Percentiles rank a stretch among this genome's conserved stretches.
Evolutionary conservation across 495 filamentous ascomycete genomes (phyloP).

Genomic region (Penicillium argentinense): DNA sequence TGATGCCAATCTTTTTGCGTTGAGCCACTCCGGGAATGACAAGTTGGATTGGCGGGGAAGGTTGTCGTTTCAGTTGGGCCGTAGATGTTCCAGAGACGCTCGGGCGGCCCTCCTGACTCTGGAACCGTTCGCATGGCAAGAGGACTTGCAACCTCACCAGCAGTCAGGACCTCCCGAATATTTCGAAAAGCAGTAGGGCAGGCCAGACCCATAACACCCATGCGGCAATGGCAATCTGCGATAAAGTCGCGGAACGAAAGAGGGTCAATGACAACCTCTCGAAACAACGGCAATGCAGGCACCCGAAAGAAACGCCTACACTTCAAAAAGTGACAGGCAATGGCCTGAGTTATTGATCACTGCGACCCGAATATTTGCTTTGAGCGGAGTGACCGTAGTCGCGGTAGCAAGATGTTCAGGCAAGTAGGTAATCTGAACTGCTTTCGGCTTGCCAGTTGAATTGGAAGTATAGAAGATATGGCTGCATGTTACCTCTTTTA

Average conservation of each 20-base stretch:
- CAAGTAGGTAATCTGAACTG: constrained; percentile 2
- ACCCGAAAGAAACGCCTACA: constrained; percentile 11
- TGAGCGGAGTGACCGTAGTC: background rate
- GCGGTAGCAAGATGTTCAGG: constrained; percentile 2
- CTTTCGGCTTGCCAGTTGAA: constrained; percentile 21
- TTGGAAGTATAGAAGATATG: constrained; percentile 16
- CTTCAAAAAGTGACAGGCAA: constrained; percentile 7
- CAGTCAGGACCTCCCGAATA: constrained; percentile 6
- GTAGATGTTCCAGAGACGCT: constrained; percentile 24
- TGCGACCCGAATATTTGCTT: background rate
- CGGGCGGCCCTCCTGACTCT: constrained; percentile 5
- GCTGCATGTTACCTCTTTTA: no score
- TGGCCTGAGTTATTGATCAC: constrained; percentile 4
- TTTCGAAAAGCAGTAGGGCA: constrained; percentile 8
- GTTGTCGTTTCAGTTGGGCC: constrained; percentile 29
- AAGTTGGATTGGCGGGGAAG: constrained; percentile 2
- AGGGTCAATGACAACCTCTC: no score
- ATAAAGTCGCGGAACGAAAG: background rate
- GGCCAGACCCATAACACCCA: constrained; percentile 1
- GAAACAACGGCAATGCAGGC: background rate
- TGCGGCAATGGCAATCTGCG: constrained; percentile 6
- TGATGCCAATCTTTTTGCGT: background rate
- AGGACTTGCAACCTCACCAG: constrained; percentile 7
- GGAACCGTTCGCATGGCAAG: constrained; percentile 3
- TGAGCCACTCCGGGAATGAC: background rate